phyloP scores from a whole-genome alignment of 257 asterid species.

The Primulina tabacum region DNA sequence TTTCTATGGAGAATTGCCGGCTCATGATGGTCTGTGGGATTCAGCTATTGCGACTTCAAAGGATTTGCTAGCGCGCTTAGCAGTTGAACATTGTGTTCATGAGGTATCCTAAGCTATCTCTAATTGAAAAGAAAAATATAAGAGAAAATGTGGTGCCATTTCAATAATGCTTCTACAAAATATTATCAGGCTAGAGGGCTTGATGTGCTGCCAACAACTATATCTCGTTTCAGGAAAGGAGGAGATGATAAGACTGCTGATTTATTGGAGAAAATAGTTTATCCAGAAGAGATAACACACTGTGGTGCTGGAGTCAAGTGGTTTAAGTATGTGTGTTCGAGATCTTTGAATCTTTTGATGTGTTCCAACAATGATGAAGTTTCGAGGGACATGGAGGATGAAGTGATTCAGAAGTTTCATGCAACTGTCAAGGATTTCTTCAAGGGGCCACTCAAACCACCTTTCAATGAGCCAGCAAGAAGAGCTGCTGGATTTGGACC shows the following conservation, averaged over 20 bases:
- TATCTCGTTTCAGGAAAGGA: constrained; percentile 84
- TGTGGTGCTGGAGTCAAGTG: constrained; percentile 93
- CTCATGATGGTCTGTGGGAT: constrained; percentile 99
- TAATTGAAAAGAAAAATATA: constrained; percentile 11
- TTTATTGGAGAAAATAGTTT: constrained; percentile 71
- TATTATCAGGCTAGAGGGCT: constrained; percentile 85
- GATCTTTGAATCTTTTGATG: constrained; percentile 22
- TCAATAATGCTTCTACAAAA: constrained; percentile 2
- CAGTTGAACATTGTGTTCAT: constrained; percentile 92
- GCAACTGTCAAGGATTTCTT: constrained; percentile 59
- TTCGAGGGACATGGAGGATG: constrained; percentile 21
- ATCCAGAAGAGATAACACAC: constrained; percentile 93
- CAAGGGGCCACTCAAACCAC: constrained; percentile 90
- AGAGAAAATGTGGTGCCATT: neutral
- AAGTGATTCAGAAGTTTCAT: constrained; percentile 71
- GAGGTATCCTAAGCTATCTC: constrained; percentile 53
- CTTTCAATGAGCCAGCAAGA: constrained; percentile 87
- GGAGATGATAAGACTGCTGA: constrained; percentile 81
- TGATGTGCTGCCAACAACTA: constrained; percentile 89
- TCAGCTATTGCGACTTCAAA: constrained; percentile 84
- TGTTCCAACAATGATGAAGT: constrained; percentile 22
- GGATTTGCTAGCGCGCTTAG: constrained; percentile 76
- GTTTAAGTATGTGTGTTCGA: constrained; percentile 68
- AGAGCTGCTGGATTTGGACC: constrained; percentile 87
- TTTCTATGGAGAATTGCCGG: constrained; percentile 88